These are phyloP conservation scores for Samsoniella hepiali DNA, from an alignment of 2,329 filamentous ascomycete genomes.

Conservation along the genomic window DNA sequence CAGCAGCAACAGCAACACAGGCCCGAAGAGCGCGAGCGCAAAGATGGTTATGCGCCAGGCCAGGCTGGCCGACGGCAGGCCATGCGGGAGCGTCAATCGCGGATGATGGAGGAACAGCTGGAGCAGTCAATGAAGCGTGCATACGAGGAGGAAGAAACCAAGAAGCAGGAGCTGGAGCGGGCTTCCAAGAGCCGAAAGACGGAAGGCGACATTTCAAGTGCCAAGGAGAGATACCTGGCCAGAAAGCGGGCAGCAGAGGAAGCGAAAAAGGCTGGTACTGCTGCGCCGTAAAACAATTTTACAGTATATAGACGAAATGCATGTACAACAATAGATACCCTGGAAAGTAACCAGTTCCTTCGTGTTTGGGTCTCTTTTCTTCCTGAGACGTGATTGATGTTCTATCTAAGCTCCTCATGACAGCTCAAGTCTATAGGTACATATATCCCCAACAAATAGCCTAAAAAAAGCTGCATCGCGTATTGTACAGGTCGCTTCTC, in stretches of 20 bases:
- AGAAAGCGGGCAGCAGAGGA: constrained; percentile 73
- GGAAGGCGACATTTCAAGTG: constrained; percentile 69
- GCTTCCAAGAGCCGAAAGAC: constrained; percentile 76
- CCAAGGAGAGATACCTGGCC: constrained; percentile 75
- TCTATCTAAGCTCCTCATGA: neutral
- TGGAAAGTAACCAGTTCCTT: constrained; percentile 8
- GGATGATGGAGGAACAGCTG: constrained; percentile 76
- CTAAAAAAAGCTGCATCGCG: neutral
- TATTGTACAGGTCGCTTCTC: constrained; percentile 9
- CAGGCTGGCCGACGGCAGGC: constrained; percentile 56
- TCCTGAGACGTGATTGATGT: neutral
- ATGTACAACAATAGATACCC: constrained; percentile 29
- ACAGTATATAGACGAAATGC: neutral
- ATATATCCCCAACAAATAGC: neutral
- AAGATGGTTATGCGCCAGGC: constrained; percentile 37
- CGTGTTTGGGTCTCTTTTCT: neutral
- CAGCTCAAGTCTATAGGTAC: constrained; percentile 11
- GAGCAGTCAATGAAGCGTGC: constrained; percentile 69
- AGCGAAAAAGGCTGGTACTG: constrained; percentile 52
- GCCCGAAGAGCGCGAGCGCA: constrained; percentile 30
- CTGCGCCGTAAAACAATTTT: constrained; percentile 23
- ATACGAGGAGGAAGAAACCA: constrained; percentile 64
- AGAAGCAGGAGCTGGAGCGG: constrained; percentile 60
- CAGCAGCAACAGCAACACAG: constrained; percentile 30
- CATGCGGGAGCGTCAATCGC: constrained; percentile 71